Evolutionary conservation across 306 rosid species (phyloP).

Genomic region (Trifolium repens): DNA sequence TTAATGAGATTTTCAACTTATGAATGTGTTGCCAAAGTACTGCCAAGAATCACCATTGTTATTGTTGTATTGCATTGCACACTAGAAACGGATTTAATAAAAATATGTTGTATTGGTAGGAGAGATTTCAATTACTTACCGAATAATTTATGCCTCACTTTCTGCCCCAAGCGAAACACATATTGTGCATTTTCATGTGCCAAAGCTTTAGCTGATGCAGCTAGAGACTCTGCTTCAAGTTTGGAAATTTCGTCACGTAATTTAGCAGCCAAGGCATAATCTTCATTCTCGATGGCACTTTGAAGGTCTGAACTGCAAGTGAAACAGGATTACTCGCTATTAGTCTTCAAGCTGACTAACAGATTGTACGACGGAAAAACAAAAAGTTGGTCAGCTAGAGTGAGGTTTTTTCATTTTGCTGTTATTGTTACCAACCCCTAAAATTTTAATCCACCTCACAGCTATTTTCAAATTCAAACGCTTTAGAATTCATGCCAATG

Average conservation of each 20-base stretch:
- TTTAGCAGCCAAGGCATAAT: slow-evolving; percentile 80
- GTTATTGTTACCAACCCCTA: not conserved
- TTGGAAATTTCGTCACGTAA: slow-evolving; percentile 75
- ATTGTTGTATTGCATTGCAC: slow-evolving; percentile 13
- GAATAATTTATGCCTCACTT: slow-evolving; percentile 74
- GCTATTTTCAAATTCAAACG: not conserved
- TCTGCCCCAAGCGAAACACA: slow-evolving; percentile 87
- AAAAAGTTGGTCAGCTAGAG: not conserved
- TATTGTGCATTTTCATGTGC: slow-evolving; percentile 83
- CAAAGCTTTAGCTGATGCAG: slow-evolving; percentile 81
- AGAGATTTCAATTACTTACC: slow-evolving; percentile 50
- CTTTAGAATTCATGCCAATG: not conserved
- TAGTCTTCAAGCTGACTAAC: slow-evolving; percentile 16
- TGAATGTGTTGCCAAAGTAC: slow-evolving; percentile 8
- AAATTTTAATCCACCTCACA: not conserved
- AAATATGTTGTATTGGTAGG: slow-evolving; percentile 21
- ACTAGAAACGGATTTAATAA: slow-evolving; percentile 28
- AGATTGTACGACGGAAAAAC: not conserved
- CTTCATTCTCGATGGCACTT: slow-evolving; percentile 73
- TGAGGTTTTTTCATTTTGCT: not conserved
- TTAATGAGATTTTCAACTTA: slow-evolving; percentile 20
- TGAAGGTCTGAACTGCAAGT: slow-evolving; percentile 79
- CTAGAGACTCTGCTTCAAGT: slow-evolving; percentile 84
- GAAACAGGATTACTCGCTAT: slow-evolving; percentile 29
- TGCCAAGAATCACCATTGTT: slow-evolving; percentile 3